These are phyloP conservation scores for Rickenella mellea DNA, from an alignment of 768 basidiomycete genomes.

Conservation along the genomic window DNA sequence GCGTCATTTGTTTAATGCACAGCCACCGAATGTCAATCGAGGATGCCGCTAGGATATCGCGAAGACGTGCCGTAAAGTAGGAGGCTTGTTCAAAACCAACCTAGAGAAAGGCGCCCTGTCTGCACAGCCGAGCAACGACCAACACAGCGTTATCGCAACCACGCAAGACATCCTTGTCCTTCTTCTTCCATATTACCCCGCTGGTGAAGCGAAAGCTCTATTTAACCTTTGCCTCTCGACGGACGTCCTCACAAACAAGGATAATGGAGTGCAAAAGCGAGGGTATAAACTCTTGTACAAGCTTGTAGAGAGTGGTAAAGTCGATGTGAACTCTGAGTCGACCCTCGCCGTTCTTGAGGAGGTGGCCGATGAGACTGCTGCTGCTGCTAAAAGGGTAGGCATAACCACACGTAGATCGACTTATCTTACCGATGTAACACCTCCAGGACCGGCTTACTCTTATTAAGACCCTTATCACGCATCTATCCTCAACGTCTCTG, in stretches of 20 bases:
- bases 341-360: slow-evolving; percentile 61
- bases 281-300: slow-evolving; percentile 83
- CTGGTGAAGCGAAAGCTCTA: slow-evolving; percentile 48
- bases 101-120: slow-evolving; percentile 31
- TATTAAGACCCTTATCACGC: slow-evolving; percentile 56
- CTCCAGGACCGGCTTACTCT: slow-evolving; percentile 80
- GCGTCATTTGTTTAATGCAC: slow-evolving; percentile 8
- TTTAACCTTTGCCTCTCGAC: slow-evolving; percentile 61
- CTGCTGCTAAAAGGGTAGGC: slow-evolving; percentile 82
- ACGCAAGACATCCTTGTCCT: slow-evolving; percentile 81
- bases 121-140: slow-evolving; percentile 24
- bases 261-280: slow-evolving; percentile 91
- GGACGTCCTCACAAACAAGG: slow-evolving; percentile 63
- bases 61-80: slow-evolving; percentile 75
- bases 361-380: slow-evolving; percentile 50
- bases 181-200: slow-evolving; percentile 66
- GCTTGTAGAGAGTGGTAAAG: slow-evolving; percentile 55
- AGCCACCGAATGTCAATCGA: not conserved
- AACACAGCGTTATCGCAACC: slow-evolving; percentile 45
- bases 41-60: slow-evolving; percentile 46
- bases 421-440: not conserved
- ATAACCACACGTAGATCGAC: not conserved
- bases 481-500: slow-evolving; percentile 59
- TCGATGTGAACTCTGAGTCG: slow-evolving; percentile 41
- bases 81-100: slow-evolving; percentile 59